These are phyloP conservation scores for Peronospora farinosa DNA, from an alignment of 352 stramenopile species.

Conservation along the genomic window DNA sequence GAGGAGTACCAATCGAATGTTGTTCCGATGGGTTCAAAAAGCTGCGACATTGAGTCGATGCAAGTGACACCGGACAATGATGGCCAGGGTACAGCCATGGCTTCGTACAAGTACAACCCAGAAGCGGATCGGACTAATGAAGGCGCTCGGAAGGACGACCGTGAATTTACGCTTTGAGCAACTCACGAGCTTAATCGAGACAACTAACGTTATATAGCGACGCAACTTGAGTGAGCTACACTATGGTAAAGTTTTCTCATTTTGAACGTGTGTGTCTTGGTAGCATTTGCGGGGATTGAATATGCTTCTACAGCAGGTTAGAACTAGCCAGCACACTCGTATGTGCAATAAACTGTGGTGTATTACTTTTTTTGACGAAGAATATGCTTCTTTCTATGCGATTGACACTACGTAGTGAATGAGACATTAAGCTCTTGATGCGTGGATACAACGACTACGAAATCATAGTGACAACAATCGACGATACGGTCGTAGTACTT, in stretches of 20 bases:
- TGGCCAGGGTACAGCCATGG: conserved; percentile 15
- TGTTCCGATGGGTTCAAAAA: conserved; percentile 11
- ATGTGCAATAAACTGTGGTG: not conserved
- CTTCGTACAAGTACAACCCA: conserved; percentile 24
- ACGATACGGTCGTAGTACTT: not conserved
- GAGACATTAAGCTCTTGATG: not conserved
- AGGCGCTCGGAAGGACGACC: conserved; percentile 18
- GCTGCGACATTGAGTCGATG: conserved; percentile 25
- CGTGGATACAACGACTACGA: not conserved
- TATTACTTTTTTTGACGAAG: not conserved
- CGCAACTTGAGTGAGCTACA: not conserved
- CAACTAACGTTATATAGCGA: not conserved
- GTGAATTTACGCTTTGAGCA: conserved; percentile 20
- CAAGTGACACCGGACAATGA: conserved; percentile 21
- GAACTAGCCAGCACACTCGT: not conserved
- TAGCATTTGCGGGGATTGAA: not conserved
- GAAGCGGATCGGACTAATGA: conserved; percentile 11
- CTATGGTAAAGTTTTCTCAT: not conserved
- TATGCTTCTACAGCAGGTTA: not conserved
- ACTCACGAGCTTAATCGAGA: not conserved
- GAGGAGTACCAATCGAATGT: conserved; percentile 11
- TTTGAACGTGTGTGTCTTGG: not conserved
- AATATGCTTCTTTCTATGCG: not conserved
- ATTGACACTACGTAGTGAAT: not conserved
- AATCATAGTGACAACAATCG: not conserved